These are phyloP conservation scores for Nannochloropsis oceanica DNA, from an alignment of 108 stramenopile genomes.

Conservation along the genomic window DNA sequence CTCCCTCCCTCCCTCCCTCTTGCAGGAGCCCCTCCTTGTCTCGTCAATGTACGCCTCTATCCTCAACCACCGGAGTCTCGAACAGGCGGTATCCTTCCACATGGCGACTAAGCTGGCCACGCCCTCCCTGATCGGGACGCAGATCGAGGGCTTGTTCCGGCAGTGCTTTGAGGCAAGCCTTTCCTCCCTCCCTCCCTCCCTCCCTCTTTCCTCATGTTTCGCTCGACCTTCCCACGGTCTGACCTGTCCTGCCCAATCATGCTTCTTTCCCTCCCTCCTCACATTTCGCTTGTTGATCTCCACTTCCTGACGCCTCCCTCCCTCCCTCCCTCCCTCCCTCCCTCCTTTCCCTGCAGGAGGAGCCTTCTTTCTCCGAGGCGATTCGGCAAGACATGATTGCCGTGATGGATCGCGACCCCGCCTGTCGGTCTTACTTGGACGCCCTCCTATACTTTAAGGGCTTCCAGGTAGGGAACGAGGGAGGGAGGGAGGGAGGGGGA, in stretches of 20 bases:
- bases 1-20: not conserved
- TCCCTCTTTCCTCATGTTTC: not conserved
- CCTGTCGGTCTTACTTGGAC: constrained; percentile 20
- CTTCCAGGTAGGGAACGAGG: no score
- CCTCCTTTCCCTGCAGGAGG: no score
- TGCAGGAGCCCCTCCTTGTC: constrained; percentile 55
- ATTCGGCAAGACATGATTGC: no score
- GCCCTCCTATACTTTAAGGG: constrained; percentile 64
- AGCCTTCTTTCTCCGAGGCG: no score
- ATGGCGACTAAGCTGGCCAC: constrained; percentile 55
- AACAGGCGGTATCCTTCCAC: constrained; percentile 60
- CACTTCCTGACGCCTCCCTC: not conserved
- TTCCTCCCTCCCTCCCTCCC: not conserved
- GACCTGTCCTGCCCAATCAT: no score
- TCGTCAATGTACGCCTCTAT: constrained; percentile 63
- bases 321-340: not conserved
- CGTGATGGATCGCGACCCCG: constrained; percentile 23
- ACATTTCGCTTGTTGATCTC: not conserved
- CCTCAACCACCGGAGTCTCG: constrained; percentile 59
- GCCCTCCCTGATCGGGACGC: constrained; percentile 51
- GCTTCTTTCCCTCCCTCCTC: not conserved
- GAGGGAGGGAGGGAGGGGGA: not conserved
- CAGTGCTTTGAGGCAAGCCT: constrained; percentile 39
- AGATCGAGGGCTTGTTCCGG: constrained; percentile 49
- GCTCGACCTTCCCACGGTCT: constrained; percentile 41